Conservation (phyloP, 306 rosid species). For the Lotus japonicus region DNA sequence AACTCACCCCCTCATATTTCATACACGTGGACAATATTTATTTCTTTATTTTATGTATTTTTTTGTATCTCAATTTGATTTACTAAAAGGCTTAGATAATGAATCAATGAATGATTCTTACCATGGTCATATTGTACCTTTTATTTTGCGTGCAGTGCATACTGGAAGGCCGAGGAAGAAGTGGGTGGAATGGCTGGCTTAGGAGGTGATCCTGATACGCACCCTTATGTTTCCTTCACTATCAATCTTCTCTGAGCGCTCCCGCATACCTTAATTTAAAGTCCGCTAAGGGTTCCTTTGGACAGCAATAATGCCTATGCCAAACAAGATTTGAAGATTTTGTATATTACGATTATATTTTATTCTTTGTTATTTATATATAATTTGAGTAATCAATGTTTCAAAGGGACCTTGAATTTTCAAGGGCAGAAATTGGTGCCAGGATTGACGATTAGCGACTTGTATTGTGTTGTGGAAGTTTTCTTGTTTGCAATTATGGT, state of each 20-base stretch:
- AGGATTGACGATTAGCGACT: slow-evolving; percentile 12
- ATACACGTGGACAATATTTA: too few relatives aligned
- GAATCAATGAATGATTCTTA: background rate
- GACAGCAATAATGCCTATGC: slow-evolving; percentile 42
- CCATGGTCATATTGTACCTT: background rate
- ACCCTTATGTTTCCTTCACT: slow-evolving; percentile 83
- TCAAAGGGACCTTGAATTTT: slow-evolving; percentile 21
- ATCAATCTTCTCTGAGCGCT: slow-evolving; percentile 57
- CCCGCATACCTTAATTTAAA: slow-evolving; percentile 2
- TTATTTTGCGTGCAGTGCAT: slow-evolving; percentile 45
- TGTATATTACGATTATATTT: slow-evolving; percentile 41
- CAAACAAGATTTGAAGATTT: slow-evolving; percentile 28
- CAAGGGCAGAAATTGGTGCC: slow-evolving; percentile 7
- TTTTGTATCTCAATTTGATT: too few relatives aligned
- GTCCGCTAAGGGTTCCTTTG: slow-evolving; percentile 26
- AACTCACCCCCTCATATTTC: background rate
- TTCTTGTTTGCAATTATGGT: slow-evolving; percentile 13
- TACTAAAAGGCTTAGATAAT: background rate
- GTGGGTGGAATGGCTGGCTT: slow-evolving; percentile 73
- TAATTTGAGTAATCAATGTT: slow-evolving; percentile 29
- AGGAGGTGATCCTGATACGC: slow-evolving; percentile 66
- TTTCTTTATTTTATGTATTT: too few relatives aligned
- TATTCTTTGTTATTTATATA: slow-evolving; percentile 40
- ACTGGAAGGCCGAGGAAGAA: slow-evolving; percentile 80
- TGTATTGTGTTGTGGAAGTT: slow-evolving; percentile 13